Evolutionary conservation across 2,329 filamentous ascomycete genomes (phyloP).

Genomic region (Paecilomyces sp.): DNA sequence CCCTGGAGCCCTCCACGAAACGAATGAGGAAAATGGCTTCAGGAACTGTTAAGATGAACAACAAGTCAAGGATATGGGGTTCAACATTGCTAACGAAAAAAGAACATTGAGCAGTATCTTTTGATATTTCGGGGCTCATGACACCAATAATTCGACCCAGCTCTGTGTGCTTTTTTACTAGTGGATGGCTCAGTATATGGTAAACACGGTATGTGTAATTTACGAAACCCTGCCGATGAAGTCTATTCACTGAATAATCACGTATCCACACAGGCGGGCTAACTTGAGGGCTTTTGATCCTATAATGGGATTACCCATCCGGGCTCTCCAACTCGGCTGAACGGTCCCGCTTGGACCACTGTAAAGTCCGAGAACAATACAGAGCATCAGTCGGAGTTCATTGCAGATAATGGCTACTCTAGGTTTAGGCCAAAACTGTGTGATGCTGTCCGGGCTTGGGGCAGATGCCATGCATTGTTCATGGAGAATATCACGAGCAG

Average conservation of each 20-base stretch:
- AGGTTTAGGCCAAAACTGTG: not conserved
- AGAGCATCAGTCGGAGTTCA: not conserved
- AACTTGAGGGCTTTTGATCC: not conserved
- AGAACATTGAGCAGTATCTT: not conserved
- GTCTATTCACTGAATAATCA: not conserved
- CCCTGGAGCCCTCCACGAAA: no score
- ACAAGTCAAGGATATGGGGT: not conserved
- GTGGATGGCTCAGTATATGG: not conserved
- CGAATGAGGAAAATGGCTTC: not conserved
- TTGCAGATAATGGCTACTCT: not conserved
- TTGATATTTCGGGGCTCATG: not conserved
- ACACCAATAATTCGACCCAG: not conserved
- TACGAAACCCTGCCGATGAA: not conserved
- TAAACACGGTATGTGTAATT: not conserved
- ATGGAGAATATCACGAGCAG: not conserved
- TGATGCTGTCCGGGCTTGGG: not conserved
- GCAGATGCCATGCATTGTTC: not conserved
- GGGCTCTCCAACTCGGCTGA: not conserved
- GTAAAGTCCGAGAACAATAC: not conserved
- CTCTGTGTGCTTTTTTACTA: not conserved
- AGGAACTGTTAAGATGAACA: not conserved
- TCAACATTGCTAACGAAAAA: not conserved
- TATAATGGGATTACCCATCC: not conserved
- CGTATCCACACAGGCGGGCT: not conserved
- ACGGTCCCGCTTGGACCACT: not conserved